phyloP scores from a whole-genome alignment of 305 asterid genomes.

The Stenogyne calaminthoides region DNA sequence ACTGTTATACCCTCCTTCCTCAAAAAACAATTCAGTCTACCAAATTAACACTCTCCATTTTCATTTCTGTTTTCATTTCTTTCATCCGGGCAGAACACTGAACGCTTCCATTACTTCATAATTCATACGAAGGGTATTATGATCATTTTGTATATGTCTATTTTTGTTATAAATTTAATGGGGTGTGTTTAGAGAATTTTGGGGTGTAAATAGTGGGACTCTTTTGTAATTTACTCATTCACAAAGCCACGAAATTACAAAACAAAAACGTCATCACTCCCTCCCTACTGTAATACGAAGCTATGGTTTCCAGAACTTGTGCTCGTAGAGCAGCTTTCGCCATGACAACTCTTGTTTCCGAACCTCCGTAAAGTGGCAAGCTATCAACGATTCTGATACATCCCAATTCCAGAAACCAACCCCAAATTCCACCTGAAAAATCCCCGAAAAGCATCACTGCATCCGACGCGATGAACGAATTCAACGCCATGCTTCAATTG shows the following conservation, averaged over 20 bases:
- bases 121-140: too few species aligned
- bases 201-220: too few species aligned
- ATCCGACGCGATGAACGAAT: conserved; percentile 37
- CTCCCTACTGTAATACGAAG: background rate
- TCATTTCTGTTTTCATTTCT: too few species aligned
- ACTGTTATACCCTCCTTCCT: too few species aligned
- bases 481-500: conserved; percentile 51
- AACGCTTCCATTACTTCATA: too few species aligned
- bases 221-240: too few species aligned
- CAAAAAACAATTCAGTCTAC: too few species aligned
- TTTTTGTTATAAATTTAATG: too few species aligned
- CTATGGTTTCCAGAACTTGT: conserved; percentile 43
- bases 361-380: conserved; percentile 31
- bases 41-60: too few species aligned
- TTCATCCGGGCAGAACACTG: too few species aligned
- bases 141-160: too few species aligned
- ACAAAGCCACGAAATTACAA: background rate
- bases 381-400: conserved; percentile 32
- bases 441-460: conserved; percentile 25
- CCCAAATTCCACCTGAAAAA: conserved; percentile 30
- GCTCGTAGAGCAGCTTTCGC: conserved; percentile 42
- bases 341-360: conserved; percentile 28
- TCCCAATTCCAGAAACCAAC: conserved; percentile 19
- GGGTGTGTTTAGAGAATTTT: too few species aligned
- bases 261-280: background rate